Conservation (phyloP, 495 filamentous ascomycete genomes). For the Penicillium psychrofluorescens region DNA sequence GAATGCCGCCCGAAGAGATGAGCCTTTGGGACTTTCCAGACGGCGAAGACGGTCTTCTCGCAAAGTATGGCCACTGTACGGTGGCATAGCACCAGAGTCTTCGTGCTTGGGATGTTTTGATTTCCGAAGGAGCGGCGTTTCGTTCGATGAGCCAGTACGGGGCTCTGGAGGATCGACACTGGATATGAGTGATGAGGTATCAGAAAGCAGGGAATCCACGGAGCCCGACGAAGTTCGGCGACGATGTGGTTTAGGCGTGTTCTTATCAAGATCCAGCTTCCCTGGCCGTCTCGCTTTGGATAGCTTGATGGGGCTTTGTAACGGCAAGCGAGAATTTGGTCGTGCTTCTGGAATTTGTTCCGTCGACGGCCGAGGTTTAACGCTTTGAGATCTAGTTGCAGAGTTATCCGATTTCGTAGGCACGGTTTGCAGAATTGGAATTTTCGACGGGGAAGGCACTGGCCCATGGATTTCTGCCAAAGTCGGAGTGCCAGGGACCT, state of each 20-base stretch:
- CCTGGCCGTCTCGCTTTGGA: slow-evolving; percentile 18
- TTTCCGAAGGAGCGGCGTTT: slow-evolving; percentile 5
- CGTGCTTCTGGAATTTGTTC: background rate
- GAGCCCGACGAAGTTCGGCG: slow-evolving; percentile 29
- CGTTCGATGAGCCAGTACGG: slow-evolving; percentile 24
- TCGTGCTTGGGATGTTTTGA: no score
- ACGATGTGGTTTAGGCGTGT: slow-evolving; percentile 10
- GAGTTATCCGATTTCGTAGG: background rate
- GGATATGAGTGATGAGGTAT: slow-evolving; percentile 29
- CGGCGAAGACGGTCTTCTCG: slow-evolving; percentile 28
- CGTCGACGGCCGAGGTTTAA: background rate
- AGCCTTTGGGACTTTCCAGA: slow-evolving; percentile 20
- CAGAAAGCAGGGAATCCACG: slow-evolving; percentile 25
- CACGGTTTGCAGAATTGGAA: no score
- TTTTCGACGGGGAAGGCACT: no score
- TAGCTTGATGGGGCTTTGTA: slow-evolving; percentile 38
- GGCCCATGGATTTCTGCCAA: no score
- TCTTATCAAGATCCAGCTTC: slow-evolving; percentile 17
- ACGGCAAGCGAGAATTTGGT: slow-evolving; percentile 15
- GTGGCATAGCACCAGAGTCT: no score
- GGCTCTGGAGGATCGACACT: slow-evolving; percentile 24
- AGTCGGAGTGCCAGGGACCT: no score
- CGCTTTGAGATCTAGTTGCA: background rate
- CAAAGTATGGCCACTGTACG: slow-evolving; percentile 17
- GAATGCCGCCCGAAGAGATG: slow-evolving; percentile 12